Base-by-base conservation (phyloP, 352 stramenopile species). In the Phytopythium oedochilum region DNA sequence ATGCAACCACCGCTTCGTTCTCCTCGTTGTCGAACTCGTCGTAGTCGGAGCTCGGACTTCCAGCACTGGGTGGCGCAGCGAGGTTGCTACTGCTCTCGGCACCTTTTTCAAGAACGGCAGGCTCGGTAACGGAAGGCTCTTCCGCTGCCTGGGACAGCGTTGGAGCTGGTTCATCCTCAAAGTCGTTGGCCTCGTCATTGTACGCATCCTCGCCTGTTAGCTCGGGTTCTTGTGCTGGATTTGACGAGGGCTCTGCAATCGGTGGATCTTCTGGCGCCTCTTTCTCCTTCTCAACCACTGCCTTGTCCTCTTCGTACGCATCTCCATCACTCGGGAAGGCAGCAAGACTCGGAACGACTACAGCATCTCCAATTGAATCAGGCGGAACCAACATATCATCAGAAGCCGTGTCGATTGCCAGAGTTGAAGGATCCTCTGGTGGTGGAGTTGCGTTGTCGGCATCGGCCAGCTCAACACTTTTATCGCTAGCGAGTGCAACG, bases 1-100 rank as follows among this genome's bases (percentile, higher is more conserved):
- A 2, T 23, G 18, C 8, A 38, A 26, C 8, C 3, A 10, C 44
- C 4, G 7, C 28, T 26, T 38, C 28, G 0, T 51, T 26, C 44
- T 78, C 71, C 3, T 74, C 69, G 22, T 73, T 63, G n/a, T 77
- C 70, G 20, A 77, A 80, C 9, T 85, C 76, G 25, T 85, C 77
- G 60, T 79, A 86, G 0, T 46, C 50, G n/a, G 12, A 15, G 25
- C 29, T 29, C 31, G 29, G 10, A 44, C 7, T 57, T 51, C 31
- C 46, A 9, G 18, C 28, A 20, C 17, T 6, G 2, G 9, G n/a
- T 23, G 28, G 6, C 25, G 42, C 38, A 31, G 28, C 7, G 15
- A 40, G n/a, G n/a, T n/a, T 36, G 7, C 15, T 12, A 56, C 44
- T 36, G 25, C 25, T 53, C 11, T 11, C 31, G 12, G 61, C 47